Conservation (phyloP, 2,329 filamentous ascomycete species). For the Cytospora leucostoma region DNA sequence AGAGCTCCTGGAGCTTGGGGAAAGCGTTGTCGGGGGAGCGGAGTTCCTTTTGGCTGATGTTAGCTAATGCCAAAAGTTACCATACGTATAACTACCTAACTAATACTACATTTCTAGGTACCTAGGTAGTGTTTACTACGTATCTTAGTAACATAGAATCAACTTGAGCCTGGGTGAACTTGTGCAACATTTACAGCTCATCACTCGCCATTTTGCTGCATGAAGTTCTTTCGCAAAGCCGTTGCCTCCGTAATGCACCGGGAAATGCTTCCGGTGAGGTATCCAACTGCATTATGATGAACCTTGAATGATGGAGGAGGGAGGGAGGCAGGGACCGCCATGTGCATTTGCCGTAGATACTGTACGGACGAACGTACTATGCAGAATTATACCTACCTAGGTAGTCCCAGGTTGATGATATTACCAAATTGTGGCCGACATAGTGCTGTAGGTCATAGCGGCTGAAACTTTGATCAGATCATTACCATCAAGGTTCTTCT, state of each 20-base stretch:
- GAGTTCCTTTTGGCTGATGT: slow-evolving; percentile 23
- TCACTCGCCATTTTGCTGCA: slow-evolving; percentile 22
- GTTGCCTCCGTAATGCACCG: slow-evolving; percentile 15
- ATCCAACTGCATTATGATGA: slow-evolving; percentile 4
- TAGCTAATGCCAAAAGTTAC: not conserved
- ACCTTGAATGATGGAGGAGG: not conserved
- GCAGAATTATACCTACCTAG: not conserved
- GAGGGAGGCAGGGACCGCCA: slow-evolving; percentile 1
- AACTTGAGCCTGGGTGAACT: not conserved
- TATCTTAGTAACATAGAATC: too few species aligned
- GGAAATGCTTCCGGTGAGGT: slow-evolving; percentile 6
- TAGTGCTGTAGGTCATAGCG: slow-evolving; percentile 5
- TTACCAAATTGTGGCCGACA: not conserved
- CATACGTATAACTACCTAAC: too few species aligned
- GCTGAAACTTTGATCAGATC: not conserved
- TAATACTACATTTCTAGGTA: too few species aligned
- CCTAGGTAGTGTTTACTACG: too few species aligned
- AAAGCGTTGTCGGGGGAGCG: slow-evolving; percentile 5
- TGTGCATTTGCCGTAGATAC: slow-evolving; percentile 11
- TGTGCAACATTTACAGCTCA: slow-evolving; percentile 20
- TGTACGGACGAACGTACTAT: slow-evolving; percentile 6
- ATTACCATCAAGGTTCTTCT: not conserved
- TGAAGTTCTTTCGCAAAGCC: slow-evolving; percentile 13
- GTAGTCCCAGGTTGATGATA: not conserved
- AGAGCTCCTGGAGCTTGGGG: slow-evolving; percentile 17